Base-by-base conservation (phyloP, 2,329 filamentous ascomycete species). In the Geosmithia flava region DNA sequence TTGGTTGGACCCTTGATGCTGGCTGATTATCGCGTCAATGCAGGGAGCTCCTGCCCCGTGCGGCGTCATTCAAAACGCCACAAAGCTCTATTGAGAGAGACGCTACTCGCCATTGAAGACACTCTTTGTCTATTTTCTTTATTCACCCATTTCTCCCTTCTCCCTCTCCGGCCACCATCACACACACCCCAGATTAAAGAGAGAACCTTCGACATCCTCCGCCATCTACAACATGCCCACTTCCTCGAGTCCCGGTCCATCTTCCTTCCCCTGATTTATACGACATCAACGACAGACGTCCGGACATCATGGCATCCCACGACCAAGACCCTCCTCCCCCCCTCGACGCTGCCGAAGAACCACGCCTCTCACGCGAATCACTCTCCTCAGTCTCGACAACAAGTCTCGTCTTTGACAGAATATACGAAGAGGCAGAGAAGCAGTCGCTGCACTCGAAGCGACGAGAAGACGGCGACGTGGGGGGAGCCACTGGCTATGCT, bases 311-410 rank as follows among this genome's bases (percentile, higher is more conserved):
- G 45, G 30, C 45, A 4, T 33, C 45, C 30, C 19, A 37, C 17
- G 30, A 47, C 7, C 20, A 17, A 20, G 47, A 55, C 16, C 23
- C 51, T 27, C 54, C 16, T 43, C 45, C 51, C 50, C 23, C 23
- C 4, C 23, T 27, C n/a, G n/a, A n/a, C n/a, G 23, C 23, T 8
- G 23, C 23, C 8, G 23, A 27, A 27, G 23, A 52, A 16, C 37
- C 33, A 11, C 42, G 44, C 27, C 33, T 62, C 51, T 79, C 77
- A 48, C 66, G 66, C 57, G 75, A 75, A 52, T 87, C 86, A 3
- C 63, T 78, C 44, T 87, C 84, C n/a, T 84, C 83, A 41, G 81
- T 81, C n/a, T 93, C 87, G 33, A 91, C 87, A 11, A 89, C 84
- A 3, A 91, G 87, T 56, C 72, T 93, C 15, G 79, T 93, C 48